phyloP scores from a whole-genome alignment of 1,284 basidiomycete species.

The Rhodotorula sp. region DNA sequence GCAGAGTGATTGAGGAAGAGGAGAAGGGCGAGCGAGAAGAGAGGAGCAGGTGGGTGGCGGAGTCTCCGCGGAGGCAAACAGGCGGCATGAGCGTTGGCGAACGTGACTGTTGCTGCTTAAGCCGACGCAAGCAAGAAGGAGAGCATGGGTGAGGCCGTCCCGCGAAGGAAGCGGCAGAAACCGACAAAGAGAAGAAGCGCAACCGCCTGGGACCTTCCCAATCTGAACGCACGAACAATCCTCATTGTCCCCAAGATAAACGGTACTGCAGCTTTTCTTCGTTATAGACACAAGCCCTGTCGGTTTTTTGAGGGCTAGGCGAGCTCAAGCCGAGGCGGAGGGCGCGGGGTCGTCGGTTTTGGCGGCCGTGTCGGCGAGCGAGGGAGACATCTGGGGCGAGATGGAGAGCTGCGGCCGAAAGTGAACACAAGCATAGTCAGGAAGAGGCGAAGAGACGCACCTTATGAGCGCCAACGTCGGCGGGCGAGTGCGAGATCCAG shows the following conservation, averaged over 20 bases:
- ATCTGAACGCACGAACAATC: not conserved
- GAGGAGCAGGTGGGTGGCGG: not conserved
- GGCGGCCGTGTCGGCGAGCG: slow-evolving; percentile 1
- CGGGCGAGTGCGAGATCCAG: slow-evolving; percentile 5
- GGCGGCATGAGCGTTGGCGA: no score
- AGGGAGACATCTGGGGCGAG: slow-evolving; percentile 5
- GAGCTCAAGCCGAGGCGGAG: not conserved
- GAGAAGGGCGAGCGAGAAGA: not conserved
- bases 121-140: no score
- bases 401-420: not conserved
- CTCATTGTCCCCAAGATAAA: not conserved
- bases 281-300: not conserved
- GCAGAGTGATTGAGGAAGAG: no score
- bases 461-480: slow-evolving; percentile 12
- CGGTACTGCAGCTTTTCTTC: not conserved
- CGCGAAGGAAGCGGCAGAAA: no score
- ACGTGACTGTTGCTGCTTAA: no score
- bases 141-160: no score
- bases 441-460: not conserved
- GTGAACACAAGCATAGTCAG: no score
- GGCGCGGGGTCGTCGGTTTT: not conserved
- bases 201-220: not conserved
- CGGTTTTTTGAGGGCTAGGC: not conserved
- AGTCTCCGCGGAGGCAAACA: no score
- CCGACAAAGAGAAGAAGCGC: not conserved